Evolutionary conservation across 148 eudicot genomes (phyloP), one percentile per base, ranked within the genome.

Genomic region (Vaccinium macrocarpon): DNA sequence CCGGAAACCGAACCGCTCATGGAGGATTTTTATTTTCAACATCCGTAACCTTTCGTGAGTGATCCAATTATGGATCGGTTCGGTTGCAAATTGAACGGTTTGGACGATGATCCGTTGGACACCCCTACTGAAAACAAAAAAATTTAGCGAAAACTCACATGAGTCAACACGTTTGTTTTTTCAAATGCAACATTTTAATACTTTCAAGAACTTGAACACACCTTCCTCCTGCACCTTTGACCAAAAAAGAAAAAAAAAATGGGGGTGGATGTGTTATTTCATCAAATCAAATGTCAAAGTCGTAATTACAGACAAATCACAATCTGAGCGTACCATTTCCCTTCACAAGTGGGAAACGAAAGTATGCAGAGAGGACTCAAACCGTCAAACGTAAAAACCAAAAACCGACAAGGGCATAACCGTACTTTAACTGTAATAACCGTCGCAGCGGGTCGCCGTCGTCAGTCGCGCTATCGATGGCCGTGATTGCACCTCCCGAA

Each of bases 401-500:
- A 9, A 62, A 25, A 71, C 13, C 14, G 9, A 35, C 61, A 72
- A 38, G 84, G 84, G 84, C 59, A 73, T 73, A 72, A 32, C 52
- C 79, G 84, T 82, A 76, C 53, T 53, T 53, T 13, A 0, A 38
- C 68, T 16, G 49, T 23, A 42, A 32, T 35, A 52, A 61, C 2
- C 25, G 70, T 83, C 76, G 77, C 68, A 5, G 46, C 2, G 32
- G 81, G 76, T 76, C 49, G 10, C 84, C 32, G 64, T 85, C 80
- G 21, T 13, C 62, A 10, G 35, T 13, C 14, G 29, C 46, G 29
- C 46, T 82, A 93, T 90, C 91, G 90, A 86, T 83, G 91, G 62
- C 84, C 88, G 11, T 70, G 88, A 84, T 87, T 89, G n/a, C 85
- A 71, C 88, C 98, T 90, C 66, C 99, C 99, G 85, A 92, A 92